phyloP scores from a whole-genome alignment of 2,329 filamentous ascomycete genomes.

The Sporothrix mexicana region DNA sequence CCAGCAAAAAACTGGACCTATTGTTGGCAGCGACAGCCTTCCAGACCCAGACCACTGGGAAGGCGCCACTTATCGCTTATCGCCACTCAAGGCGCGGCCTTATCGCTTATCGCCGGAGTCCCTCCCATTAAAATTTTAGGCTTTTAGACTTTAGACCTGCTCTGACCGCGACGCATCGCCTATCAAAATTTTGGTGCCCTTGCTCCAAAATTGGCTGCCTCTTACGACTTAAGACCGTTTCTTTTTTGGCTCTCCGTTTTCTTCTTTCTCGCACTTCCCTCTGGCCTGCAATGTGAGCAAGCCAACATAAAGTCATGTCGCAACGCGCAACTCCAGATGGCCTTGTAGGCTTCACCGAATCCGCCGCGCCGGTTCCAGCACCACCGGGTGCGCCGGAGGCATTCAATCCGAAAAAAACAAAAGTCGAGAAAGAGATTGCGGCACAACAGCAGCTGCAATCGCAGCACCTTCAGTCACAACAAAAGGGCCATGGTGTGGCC shows the following conservation, averaged over 20 bases:
- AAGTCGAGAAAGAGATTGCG: background rate
- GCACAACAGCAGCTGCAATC: background rate
- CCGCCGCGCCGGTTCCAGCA: slow-evolving; percentile 9
- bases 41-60: no score
- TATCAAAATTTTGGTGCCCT: slow-evolving; percentile 27
- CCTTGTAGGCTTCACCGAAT: slow-evolving; percentile 31
- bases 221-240: background rate
- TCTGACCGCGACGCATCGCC: slow-evolving; percentile 27
- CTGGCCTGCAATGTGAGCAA: slow-evolving; percentile 30
- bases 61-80: slow-evolving; percentile 28
- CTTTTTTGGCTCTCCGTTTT: background rate
- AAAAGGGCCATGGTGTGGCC: slow-evolving; percentile 43
- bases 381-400: background rate
- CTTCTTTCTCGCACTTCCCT: background rate
- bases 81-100: slow-evolving; percentile 20
- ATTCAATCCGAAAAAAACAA: background rate
- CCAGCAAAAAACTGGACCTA: slow-evolving; percentile 12
- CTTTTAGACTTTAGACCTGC: background rate
- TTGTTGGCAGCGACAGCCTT: no score
- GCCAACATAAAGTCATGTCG: slow-evolving; percentile 33
- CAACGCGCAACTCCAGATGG: slow-evolving; percentile 30
- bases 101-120: slow-evolving; percentile 31
- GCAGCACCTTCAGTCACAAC: slow-evolving; percentile 3
- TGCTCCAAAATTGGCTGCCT: background rate
- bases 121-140: slow-evolving; percentile 14